Percentiles rank a stretch among this genome's conserved stretches.
Conservation (phyloP, 106 monocot species). For the Dendrobium huoshanense region DNA sequence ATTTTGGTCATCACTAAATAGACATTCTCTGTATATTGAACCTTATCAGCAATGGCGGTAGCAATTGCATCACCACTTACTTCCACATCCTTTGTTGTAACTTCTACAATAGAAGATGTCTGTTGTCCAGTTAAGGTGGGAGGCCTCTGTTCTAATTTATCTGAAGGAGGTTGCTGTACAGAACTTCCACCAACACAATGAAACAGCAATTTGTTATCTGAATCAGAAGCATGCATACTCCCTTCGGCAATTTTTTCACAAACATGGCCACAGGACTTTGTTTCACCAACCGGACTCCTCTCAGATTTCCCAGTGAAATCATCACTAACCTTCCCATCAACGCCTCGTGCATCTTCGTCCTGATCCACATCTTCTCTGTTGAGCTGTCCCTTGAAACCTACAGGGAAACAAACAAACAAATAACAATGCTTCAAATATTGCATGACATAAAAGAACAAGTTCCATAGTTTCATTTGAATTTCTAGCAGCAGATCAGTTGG, state of each 20-base stretch:
- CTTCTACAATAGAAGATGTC: background rate
- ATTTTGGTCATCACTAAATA: slow-evolving; percentile 10
- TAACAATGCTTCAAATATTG: background rate
- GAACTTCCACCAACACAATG: slow-evolving; percentile 5
- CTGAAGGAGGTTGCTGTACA: background rate
- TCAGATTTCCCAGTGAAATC: slow-evolving; percentile 7
- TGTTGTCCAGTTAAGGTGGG: slow-evolving; percentile 4
- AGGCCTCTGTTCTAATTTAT: background rate
- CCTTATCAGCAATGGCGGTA: background rate
- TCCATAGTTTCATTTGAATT: background rate
- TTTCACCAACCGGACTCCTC: slow-evolving; percentile 14
- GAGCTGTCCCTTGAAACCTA: background rate
- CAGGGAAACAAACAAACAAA: background rate
- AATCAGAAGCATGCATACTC: background rate
- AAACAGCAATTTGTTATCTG: background rate
- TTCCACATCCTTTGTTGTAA: slow-evolving; percentile 4
- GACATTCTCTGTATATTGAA: background rate
- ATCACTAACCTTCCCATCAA: slow-evolving; percentile 5
- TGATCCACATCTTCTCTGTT: background rate
- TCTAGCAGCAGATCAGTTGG: background rate
- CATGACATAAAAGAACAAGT: background rate
- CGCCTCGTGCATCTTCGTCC: background rate
- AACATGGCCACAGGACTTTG: slow-evolving; percentile 6
- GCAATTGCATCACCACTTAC: background rate
- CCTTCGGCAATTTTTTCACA: slow-evolving; percentile 24